Base-by-base conservation (phyloP, 1,284 basidiomycete species). In the Schizophyllum commune region DNA sequence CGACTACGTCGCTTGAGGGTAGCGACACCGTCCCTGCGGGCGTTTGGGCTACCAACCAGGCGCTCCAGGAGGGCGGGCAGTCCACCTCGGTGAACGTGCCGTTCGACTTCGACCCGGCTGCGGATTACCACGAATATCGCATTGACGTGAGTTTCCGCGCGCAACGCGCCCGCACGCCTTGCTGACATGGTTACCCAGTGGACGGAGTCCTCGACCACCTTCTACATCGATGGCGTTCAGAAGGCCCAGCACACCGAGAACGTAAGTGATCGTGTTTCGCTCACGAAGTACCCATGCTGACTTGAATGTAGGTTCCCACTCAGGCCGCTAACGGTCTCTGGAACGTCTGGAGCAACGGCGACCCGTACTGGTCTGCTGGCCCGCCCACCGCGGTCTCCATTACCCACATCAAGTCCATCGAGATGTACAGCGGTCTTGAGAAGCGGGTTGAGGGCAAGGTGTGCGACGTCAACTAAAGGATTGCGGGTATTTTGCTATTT, bases 1-100 rank as follows among this genome's bases (percentile, higher is more conserved):
- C 73, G 8, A 72, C 66, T 60, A 74, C 73, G 9, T 68, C 68
- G 9, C 64, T 66, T 21, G 61, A 55, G 19, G 55, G 67, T 4
- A 72, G 65, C 59, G 58, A 64, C 19, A 60, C 68, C 33, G 68
- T 74, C 55, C 68, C 69, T 54, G 66, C 70, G 54, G 73, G 73
- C n/a, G 72, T 73, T 47, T 74, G 73, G 73, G 72, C 72, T n/a
- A 72, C 72, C 27, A 73, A 73, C 53, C 70, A 74, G 62, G 72
- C 67, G 47, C 59, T 71, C 5, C 61, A 60, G 19, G 55, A 62
- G 1, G 68, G 68, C n/a, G 62, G 63, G 51, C 51, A 64, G 5
- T 63, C 63, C 9, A 72, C 69, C 5, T 58, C 64, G 39, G 39
- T 58, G 52, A 71, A 65, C 13, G 63, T 74, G 54, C 69, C 69